Base-by-base conservation (phyloP, 2,329 filamentous ascomycete genomes). In the Cryphonectria carpinicola region DNA sequence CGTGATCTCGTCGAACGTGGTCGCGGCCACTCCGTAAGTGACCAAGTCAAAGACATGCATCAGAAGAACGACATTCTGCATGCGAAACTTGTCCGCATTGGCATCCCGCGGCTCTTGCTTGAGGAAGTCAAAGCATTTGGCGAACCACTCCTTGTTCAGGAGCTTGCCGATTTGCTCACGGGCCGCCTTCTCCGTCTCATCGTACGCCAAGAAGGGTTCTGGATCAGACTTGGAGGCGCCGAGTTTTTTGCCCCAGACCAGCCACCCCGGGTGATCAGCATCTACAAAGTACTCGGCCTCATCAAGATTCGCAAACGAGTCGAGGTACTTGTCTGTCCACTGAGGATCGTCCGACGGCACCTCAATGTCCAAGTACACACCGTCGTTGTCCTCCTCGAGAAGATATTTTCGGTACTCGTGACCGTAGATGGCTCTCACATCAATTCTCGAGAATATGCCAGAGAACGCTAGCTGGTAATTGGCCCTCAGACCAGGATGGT, bases 91-190 rank as follows among this genome's bases (percentile, higher is more conserved):
- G 79, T 99, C 95, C 0, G 92, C 87, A 5, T 87, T 87, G 0
- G 89, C 82, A 78, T 98, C 95, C 61, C 95, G 90, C 2, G 96
- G 95, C 80, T 98, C 95, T 81, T 98, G 96, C 82, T 98, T 98
- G 83, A 98, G 88, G 78, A 95, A 98, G 35, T 91, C 92, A 77
- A 99, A 99, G 80, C 92, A 95, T 66, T 91, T 92, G 60, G 88
- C 88, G 75, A 98, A 90, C 97, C 96, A 99, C 39, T 93, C 88
- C 65, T 90, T 90, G 71, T 93, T 93, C 73, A 99, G 84, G 58
- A 94, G 85, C 69, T 87, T 87, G 64, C 95, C 96, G 77, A 99
- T 96, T 77, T 93, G 92, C 68, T 88, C 87, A 56, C 95, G 90
- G 8, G 92, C 89, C 1, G 85, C 85, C 75, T 82, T 89, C 80